Evolutionary conservation across 176 grass and related monocot species (phyloP).

Genomic region (Oryza meridionalis): DNA sequence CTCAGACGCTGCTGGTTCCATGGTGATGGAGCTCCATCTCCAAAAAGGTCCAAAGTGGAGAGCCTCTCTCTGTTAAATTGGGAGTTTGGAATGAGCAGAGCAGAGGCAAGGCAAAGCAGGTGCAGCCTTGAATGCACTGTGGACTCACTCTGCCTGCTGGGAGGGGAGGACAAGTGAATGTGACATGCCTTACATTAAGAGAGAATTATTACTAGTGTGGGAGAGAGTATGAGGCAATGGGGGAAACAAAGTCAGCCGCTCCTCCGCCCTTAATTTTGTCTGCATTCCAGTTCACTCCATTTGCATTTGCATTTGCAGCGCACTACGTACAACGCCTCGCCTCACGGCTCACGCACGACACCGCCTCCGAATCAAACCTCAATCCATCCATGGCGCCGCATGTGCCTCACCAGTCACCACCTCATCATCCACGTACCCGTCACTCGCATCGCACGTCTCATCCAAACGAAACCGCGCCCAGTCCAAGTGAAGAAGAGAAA

Average conservation of each 20-base stretch:
- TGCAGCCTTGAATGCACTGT: constrained; percentile 16
- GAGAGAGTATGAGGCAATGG: not conserved
- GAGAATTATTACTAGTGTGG: not conserved
- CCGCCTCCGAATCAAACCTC: not conserved
- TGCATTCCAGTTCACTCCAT: not conserved
- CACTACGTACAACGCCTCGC: not conserved
- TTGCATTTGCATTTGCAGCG: not conserved
- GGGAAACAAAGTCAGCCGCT: not conserved
- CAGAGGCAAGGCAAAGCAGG: not conserved
- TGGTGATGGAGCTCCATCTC: constrained; percentile 29
- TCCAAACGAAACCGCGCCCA: not conserved
- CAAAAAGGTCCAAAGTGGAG: not conserved
- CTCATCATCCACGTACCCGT: not conserved
- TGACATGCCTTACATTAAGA: not conserved
- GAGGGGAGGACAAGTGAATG: not conserved
- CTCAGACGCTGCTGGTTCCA: not conserved
- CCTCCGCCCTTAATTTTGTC: not conserved
- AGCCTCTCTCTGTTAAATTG: not conserved
- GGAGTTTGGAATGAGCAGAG: not conserved
- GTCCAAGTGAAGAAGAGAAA: not conserved
- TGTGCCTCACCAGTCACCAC: not conserved
- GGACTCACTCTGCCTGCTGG: not conserved
- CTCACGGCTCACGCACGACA: not conserved
- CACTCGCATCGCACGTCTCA: too few relatives aligned
- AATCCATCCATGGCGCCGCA: not conserved